phyloP scores from a whole-genome alignment of 371 early-diverging fungal genomes.

The Mortierella sp. region DNA sequence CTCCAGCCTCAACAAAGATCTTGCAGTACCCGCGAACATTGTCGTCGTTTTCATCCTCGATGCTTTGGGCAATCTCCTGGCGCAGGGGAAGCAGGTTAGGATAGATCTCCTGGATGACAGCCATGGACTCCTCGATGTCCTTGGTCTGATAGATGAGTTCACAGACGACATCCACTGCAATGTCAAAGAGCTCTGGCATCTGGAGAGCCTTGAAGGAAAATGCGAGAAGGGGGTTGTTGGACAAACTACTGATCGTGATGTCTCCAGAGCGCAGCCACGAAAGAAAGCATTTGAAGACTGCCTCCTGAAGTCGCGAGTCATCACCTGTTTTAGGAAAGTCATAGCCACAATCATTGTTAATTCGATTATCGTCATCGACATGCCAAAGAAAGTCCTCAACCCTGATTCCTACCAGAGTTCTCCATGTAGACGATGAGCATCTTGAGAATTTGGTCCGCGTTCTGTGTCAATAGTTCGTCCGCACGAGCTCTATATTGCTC shows the following conservation, averaged over 20 bases:
- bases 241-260: conserved; percentile 71
- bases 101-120: conserved; percentile 73
- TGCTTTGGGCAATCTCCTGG: conserved; percentile 58
- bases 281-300: conserved; percentile 78
- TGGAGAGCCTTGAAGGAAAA: conserved; percentile 81
- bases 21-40: conserved; percentile 79
- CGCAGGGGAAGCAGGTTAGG: conserved; percentile 66
- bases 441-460: conserved; percentile 72
- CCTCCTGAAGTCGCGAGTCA: conserved; percentile 66
- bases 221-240: conserved; percentile 75
- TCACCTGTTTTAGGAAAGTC: conserved; percentile 47
- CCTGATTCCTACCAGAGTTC: conserved; percentile 62
- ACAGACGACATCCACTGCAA: conserved; percentile 85
- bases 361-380: neutral
- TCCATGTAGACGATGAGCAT: conserved; percentile 76
- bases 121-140: conserved; percentile 66
- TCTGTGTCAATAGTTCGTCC: conserved; percentile 70
- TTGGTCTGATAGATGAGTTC: conserved; percentile 83
- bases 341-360: neutral
- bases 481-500: conserved; percentile 70
- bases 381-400: neutral
- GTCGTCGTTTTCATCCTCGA: conserved; percentile 72
- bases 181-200: conserved; percentile 80
- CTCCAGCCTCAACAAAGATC: conserved; percentile 89
- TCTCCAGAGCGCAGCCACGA: conserved; percentile 91